A percentile compares a stretch with the other conserved stretches of the same genome.
phyloP scores from a whole-genome alignment of 768 basidiomycete species.

The Pisolithus tinctorius region DNA sequence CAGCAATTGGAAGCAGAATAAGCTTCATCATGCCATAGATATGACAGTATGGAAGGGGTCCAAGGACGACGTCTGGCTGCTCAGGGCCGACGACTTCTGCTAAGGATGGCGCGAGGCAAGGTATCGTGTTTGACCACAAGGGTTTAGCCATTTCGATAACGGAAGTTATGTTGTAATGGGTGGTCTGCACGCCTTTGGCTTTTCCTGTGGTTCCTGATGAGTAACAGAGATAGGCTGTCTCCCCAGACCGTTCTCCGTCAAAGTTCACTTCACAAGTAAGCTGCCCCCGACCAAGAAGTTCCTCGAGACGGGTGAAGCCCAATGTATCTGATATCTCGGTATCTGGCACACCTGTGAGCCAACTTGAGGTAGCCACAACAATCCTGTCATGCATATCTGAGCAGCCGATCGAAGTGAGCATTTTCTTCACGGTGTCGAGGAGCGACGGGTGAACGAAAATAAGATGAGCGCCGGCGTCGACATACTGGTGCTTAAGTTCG shows the following conservation, averaged over 20 bases:
- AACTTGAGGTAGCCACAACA: slow-evolving; percentile 47
- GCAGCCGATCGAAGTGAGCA: slow-evolving; percentile 47
- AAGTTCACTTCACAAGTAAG: slow-evolving; percentile 50
- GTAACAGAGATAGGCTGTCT: slow-evolving; percentile 64
- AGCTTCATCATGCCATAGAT: slow-evolving; percentile 56
- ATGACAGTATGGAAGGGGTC: slow-evolving; percentile 56
- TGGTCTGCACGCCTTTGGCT: slow-evolving; percentile 71
- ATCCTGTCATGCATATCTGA: slow-evolving; percentile 47
- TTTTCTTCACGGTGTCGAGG: slow-evolving; percentile 44
- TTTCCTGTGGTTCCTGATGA: slow-evolving; percentile 67
- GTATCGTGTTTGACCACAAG: slow-evolving; percentile 31
- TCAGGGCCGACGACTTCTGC: background rate
- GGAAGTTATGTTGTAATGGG: slow-evolving; percentile 61
- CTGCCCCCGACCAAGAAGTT: slow-evolving; percentile 45
- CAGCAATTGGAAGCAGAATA: slow-evolving; percentile 48
- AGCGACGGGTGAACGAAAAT: slow-evolving; percentile 60
- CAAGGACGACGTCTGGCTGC: slow-evolving; percentile 45
- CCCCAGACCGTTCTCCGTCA: slow-evolving; percentile 43
- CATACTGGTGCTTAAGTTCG: slow-evolving; percentile 70
- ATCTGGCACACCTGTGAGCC: slow-evolving; percentile 31
- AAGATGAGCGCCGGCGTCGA: slow-evolving; percentile 55
- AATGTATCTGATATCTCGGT: slow-evolving; percentile 24
- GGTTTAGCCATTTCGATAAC: slow-evolving; percentile 45
- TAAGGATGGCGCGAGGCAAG: too few relatives aligned
- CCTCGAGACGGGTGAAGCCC: slow-evolving; percentile 35